phyloP scores from a whole-genome alignment of 2,329 filamentous ascomycete species.

The Ceratocystis harringtonii region DNA sequence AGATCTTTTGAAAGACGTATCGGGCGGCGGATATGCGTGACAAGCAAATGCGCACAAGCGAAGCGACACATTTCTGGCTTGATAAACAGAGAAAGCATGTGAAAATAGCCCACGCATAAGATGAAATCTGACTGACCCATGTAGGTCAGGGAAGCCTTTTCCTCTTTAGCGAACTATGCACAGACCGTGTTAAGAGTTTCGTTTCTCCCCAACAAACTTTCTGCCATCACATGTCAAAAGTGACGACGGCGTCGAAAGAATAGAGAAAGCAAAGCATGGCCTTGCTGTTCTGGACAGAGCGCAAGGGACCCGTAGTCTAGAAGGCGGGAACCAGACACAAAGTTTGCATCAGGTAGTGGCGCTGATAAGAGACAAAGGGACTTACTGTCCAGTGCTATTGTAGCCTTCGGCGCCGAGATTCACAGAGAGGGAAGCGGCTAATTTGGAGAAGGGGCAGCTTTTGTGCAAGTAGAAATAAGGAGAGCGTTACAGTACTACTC shows the following conservation, averaged over 20 bases:
- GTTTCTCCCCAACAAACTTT: conserved; percentile 7
- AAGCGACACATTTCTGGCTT: not conserved
- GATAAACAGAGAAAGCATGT: conserved; percentile 4
- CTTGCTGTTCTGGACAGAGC: not conserved
- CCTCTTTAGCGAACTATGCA: not conserved
- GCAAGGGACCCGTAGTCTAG: not conserved
- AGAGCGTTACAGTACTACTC: not conserved
- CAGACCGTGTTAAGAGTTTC: not conserved
- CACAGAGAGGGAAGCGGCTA: no score
- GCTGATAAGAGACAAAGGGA: not conserved
- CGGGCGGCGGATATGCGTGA: not conserved
- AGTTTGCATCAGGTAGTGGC: not conserved
- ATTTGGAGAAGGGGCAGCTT: not conserved
- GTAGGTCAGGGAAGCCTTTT: not conserved
- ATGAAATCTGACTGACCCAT: not conserved
- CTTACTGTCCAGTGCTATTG: no score
- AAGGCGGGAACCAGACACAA: not conserved
- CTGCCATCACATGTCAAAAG: not conserved
- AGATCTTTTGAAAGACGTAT: not conserved
- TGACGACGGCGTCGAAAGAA: not conserved
- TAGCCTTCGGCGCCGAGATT: no score
- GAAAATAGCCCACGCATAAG: not conserved
- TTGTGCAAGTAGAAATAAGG: not conserved
- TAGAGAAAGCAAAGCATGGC: not conserved
- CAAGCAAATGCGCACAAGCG: not conserved